Conservation (phyloP, 1,139 yeast genomes). For the Yamadazyma sp. region DNA sequence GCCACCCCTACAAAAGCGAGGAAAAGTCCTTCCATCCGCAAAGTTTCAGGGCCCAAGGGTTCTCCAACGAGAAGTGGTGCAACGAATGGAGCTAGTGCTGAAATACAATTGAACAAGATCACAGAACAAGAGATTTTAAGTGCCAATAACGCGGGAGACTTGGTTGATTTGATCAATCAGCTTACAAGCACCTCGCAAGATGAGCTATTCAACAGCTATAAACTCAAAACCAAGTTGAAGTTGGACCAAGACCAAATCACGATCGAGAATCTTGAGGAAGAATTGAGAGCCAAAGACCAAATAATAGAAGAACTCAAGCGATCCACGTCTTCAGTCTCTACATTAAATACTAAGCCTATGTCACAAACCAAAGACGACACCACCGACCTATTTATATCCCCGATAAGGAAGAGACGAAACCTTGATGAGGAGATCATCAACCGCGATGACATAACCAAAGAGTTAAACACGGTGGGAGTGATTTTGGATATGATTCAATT, state of each 20-base stretch:
- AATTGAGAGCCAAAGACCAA: slow-evolving; percentile 27
- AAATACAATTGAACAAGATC: slow-evolving; percentile 15
- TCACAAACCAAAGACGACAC: background rate
- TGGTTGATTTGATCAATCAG: slow-evolving; percentile 32
- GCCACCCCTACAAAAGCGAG: slow-evolving; percentile 1
- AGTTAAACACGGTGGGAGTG: slow-evolving; percentile 47
- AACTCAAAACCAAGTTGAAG: slow-evolving; percentile 27
- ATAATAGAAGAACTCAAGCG: slow-evolving; percentile 24
- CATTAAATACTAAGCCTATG: background rate
- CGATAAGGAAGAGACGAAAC: slow-evolving; percentile 33
- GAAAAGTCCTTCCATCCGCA: slow-evolving; percentile 5
- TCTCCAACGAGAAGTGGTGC: background rate
- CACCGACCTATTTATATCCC: slow-evolving; percentile 23
- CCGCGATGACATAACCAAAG: slow-evolving; percentile 37
- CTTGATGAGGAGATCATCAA: slow-evolving; percentile 25
- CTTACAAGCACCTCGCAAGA: slow-evolving; percentile 39
- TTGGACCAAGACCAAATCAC: slow-evolving; percentile 28
- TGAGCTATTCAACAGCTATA: slow-evolving; percentile 30
- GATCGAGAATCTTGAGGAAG: slow-evolving; percentile 27
- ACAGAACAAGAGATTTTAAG: slow-evolving; percentile 36
- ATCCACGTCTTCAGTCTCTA: background rate
- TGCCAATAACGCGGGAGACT: slow-evolving; percentile 25
- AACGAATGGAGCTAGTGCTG: background rate
- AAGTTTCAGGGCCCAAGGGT: background rate
- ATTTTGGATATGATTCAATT: slow-evolving; percentile 58